Conservation (phyloP, 108 stramenopile species). For the Nitzschia palea region DNA sequence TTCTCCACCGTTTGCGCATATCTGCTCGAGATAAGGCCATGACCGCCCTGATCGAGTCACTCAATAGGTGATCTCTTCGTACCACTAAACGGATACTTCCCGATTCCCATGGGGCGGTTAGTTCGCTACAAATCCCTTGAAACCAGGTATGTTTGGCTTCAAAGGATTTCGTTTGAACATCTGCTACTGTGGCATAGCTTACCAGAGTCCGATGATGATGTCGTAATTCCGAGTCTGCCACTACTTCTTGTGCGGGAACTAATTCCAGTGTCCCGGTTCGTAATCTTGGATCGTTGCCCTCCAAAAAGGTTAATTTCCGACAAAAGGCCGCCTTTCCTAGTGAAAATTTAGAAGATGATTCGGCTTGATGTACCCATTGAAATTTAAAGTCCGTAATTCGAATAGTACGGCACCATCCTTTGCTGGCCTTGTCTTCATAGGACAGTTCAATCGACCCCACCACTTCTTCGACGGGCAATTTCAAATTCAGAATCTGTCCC, state of each 20-base stretch:
- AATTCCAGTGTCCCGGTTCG: constrained; percentile 61
- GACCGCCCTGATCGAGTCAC: constrained; percentile 80
- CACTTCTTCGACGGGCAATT: constrained; percentile 69
- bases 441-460: constrained; percentile 40
- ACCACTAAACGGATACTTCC: constrained; percentile 84
- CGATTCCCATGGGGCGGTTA: constrained; percentile 78
- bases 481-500: constrained; percentile 86
- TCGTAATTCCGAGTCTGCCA: constrained; percentile 55
- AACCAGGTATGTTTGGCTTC: constrained; percentile 87
- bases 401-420: constrained; percentile 84
- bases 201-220: constrained; percentile 51
- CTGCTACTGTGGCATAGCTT: constrained; percentile 72
- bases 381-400: constrained; percentile 87
- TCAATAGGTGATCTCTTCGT: constrained; percentile 62
- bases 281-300: constrained; percentile 84
- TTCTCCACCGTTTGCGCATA: constrained; percentile 89
- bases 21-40: constrained; percentile 85
- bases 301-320: constrained; percentile 68
- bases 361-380: constrained; percentile 71
- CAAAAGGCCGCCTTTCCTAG: constrained; percentile 73
- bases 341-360: constrained; percentile 41
- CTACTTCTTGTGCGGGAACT: constrained; percentile 71
- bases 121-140: constrained; percentile 61
- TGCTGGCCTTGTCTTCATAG: constrained; percentile 66
- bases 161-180: constrained; percentile 51